Conservation (phyloP, 805 yeast genomes). For the Saccharomycopsis sp. region DNA sequence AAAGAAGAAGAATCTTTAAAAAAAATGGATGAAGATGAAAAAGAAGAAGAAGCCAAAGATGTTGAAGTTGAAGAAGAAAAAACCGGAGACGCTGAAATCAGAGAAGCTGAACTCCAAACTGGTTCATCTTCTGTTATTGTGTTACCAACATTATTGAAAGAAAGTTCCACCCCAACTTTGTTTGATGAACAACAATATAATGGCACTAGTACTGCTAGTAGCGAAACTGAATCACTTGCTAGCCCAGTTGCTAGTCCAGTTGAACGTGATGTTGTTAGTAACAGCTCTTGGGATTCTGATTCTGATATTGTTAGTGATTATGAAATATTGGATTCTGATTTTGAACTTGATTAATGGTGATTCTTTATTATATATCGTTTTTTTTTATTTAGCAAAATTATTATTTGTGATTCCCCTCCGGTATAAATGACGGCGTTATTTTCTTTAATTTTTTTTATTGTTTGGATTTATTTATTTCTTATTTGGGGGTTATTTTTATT, state of each 20-base stretch:
- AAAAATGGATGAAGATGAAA: neutral
- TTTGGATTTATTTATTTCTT: too few relatives aligned
- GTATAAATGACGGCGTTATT: too few relatives aligned
- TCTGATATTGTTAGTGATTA: conserved; percentile 2
- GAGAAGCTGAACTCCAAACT: neutral
- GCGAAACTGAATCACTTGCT: neutral
- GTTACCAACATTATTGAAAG: conserved; percentile 11
- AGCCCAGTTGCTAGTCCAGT: conserved; percentile 1
- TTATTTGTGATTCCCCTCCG: too few relatives aligned
- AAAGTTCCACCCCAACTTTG: conserved; percentile 3
- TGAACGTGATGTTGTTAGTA: conserved; percentile 5
- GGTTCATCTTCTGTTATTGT: conserved; percentile 5
- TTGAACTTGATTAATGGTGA: neutral
- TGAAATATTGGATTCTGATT: conserved; percentile 16
- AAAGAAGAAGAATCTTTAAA: neutral
- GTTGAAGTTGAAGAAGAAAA: neutral
- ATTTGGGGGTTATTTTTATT: too few relatives aligned
- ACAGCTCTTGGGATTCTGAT: conserved; percentile 4
- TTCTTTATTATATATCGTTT: too few relatives aligned
- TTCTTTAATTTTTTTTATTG: too few relatives aligned
- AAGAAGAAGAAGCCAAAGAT: neutral
- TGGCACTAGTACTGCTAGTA: neutral
- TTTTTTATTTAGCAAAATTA: too few relatives aligned
- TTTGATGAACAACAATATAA: neutral
- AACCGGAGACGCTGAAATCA: neutral